phyloP scores from a whole-genome alignment of 331 rosid species.

The Malus hybrid region DNA sequence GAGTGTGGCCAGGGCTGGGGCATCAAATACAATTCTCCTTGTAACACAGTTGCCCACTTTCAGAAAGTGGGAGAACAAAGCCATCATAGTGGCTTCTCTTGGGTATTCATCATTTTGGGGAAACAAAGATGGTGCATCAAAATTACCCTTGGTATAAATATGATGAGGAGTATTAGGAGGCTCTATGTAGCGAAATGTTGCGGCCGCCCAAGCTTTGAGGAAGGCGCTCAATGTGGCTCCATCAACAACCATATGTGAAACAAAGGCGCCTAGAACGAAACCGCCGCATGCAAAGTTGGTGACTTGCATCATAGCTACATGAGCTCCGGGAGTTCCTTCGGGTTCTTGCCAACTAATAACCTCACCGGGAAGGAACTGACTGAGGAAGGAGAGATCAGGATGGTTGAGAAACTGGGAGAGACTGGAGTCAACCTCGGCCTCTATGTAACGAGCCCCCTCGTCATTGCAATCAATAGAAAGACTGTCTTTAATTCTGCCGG shows the following conservation, averaged over 20 bases:
- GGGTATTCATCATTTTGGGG: conserved; percentile 3
- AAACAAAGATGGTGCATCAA: conserved; percentile 12
- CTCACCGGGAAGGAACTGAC: no score
- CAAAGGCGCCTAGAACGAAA: conserved; percentile 21
- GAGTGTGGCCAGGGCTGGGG: background rate
- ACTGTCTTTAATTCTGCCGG: background rate
- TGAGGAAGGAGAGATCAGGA: background rate
- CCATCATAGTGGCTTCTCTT: background rate
- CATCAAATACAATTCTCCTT: background rate
- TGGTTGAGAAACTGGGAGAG: background rate
- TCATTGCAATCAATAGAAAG: background rate
- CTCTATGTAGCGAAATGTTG: background rate
- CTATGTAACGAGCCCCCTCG: background rate
- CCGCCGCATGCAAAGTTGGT: conserved; percentile 35
- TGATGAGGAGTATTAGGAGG: background rate
- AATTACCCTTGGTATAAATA: background rate
- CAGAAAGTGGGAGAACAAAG: background rate
- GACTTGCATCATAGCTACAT: conserved; percentile 11
- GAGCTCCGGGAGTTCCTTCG: background rate
- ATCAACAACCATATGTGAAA: conserved; percentile 27
- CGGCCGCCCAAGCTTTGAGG: conserved; percentile 27
- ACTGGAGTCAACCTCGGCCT: background rate
- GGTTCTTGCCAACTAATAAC: no score
- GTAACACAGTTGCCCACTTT: background rate
- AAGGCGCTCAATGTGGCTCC: conserved; percentile 22